phyloP scores from a whole-genome alignment of 345 rosid genomes.

The Nasturtium officinale region DNA sequence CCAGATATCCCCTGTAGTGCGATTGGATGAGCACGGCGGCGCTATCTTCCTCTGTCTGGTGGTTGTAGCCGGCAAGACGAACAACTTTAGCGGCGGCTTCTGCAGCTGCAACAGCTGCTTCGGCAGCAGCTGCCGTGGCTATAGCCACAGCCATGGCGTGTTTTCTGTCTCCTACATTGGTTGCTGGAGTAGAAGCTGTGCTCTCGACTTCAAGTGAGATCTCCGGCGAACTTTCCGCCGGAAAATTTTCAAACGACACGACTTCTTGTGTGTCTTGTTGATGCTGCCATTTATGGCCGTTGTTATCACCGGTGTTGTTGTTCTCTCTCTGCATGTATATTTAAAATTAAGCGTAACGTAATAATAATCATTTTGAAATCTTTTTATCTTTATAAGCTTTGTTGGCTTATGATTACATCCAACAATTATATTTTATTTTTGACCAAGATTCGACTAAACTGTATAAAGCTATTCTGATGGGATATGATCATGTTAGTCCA shows the following conservation, averaged over 20 bases:
- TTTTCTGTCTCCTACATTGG: slow-evolving; percentile 56
- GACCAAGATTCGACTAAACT: neutral
- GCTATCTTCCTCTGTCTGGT: slow-evolving; percentile 71
- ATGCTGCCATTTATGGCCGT: slow-evolving; percentile 49
- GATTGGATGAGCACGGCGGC: slow-evolving; percentile 92
- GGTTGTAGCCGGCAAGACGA: slow-evolving; percentile 81
- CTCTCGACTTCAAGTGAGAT: slow-evolving; percentile 64
- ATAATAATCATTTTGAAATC: neutral
- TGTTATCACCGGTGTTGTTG: slow-evolving; percentile 29
- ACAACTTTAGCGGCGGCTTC: slow-evolving; percentile 96
- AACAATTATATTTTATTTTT: too few species aligned
- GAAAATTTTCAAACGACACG: slow-evolving; percentile 83
- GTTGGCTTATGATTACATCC: neutral
- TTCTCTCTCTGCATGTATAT: slow-evolving; percentile 25
- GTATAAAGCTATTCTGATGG: neutral
- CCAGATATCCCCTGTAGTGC: slow-evolving; percentile 84
- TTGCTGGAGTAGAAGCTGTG: slow-evolving; percentile 51
- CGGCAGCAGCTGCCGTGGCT: slow-evolving; percentile 94
- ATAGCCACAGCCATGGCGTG: slow-evolving; percentile 88
- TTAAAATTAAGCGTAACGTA: slow-evolving; percentile 12
- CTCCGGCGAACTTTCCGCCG: slow-evolving; percentile 83
- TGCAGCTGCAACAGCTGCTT: slow-evolving; percentile 94
- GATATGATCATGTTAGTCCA: neutral
- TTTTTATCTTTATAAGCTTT: slow-evolving; percentile 11
- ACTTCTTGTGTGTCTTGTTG: slow-evolving; percentile 73